A percentile compares a stretch with the other conserved stretches of the same genome.
Evolutionary conservation across 768 basidiomycete genomes (phyloP).

Genomic region (Phanerochaete carnosa): DNA sequence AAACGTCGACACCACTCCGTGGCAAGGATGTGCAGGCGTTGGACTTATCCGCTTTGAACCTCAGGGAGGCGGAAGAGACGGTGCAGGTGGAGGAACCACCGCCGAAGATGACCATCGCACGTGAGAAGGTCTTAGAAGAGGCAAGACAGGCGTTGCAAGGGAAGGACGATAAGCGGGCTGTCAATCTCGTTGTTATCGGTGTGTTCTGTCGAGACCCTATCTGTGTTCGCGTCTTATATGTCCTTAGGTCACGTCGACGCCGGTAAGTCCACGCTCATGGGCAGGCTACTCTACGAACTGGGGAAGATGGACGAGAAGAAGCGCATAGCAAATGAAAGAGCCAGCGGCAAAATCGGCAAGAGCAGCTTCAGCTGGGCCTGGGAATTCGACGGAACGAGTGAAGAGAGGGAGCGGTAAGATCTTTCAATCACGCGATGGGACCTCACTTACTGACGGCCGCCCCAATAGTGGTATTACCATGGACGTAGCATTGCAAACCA

Average conservation of each 20-base stretch:
- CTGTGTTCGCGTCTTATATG: background rate
- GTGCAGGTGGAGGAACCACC: slow-evolving; percentile 40
- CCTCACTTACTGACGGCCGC: background rate
- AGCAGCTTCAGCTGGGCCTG: slow-evolving; percentile 97
- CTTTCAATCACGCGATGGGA: background rate
- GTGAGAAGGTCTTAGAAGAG: slow-evolving; percentile 83
- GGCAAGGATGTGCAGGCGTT: slow-evolving; percentile 52
- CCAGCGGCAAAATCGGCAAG: slow-evolving; percentile 87
- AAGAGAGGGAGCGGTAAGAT: slow-evolving; percentile 85
- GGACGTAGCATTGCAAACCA: slow-evolving; percentile 86
- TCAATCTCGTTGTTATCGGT: slow-evolving; percentile 95
- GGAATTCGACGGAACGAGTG: slow-evolving; percentile 89
- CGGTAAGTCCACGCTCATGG: slow-evolving; percentile 98
- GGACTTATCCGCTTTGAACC: slow-evolving; percentile 74
- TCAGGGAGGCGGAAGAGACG: slow-evolving; percentile 46
- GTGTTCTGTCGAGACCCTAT: background rate
- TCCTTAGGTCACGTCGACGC: slow-evolving; percentile 93
- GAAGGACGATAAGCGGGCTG: slow-evolving; percentile 56
- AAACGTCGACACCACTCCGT: slow-evolving; percentile 40
- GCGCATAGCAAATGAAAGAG: slow-evolving; percentile 80
- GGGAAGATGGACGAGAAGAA: slow-evolving; percentile 87
- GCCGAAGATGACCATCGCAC: slow-evolving; percentile 65
- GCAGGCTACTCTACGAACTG: slow-evolving; percentile 87
- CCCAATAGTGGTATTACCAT: slow-evolving; percentile 87
- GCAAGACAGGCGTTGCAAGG: slow-evolving; percentile 53